These are phyloP conservation scores for Ogataea angusta DNA, from an alignment of 805 yeast species.

Conservation along the genomic window DNA sequence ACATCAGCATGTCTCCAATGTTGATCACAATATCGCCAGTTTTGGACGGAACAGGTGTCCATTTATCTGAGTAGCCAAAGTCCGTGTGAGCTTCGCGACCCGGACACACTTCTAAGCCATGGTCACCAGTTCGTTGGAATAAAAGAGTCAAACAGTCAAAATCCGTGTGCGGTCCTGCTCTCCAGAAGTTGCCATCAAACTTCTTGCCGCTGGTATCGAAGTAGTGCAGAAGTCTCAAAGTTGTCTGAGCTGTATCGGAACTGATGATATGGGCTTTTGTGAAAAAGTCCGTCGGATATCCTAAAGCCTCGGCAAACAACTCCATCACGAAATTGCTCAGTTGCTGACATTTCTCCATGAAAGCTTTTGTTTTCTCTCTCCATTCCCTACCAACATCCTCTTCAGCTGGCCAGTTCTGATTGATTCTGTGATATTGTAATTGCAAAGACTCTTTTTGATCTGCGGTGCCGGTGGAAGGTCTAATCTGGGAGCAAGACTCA, in stretches of 20 bases:
- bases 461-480: conserved; percentile 36
- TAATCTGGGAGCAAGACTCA: conserved; percentile 32
- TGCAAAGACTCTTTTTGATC: conserved; percentile 35
- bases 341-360: conserved; percentile 26
- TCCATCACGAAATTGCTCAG: conserved; percentile 28
- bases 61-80: conserved; percentile 33
- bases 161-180: conserved; percentile 39
- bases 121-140: conserved; percentile 36
- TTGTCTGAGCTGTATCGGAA: conserved; percentile 32
- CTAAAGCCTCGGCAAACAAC: conserved; percentile 32
- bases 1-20: conserved; percentile 39
- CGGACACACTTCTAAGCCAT: conserved; percentile 37
- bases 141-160: conserved; percentile 35
- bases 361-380: conserved; percentile 22
- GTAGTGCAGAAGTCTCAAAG: conserved; percentile 34
- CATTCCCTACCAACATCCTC: conserved; percentile 32
- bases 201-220: conserved; percentile 27
- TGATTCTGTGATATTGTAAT: conserved; percentile 30
- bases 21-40: conserved; percentile 37
- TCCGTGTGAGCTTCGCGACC: conserved; percentile 36
- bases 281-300: conserved; percentile 29
- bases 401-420: conserved; percentile 32
- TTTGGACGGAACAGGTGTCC: conserved; percentile 34
- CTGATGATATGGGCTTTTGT: conserved; percentile 29
- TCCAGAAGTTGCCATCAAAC: conserved; percentile 29